A percentile compares a stretch with the other conserved stretches of the same genome.
phyloP scores from a whole-genome alignment of 1,284 basidiomycete genomes.

The Cutaneotrichosporon sp. region DNA sequence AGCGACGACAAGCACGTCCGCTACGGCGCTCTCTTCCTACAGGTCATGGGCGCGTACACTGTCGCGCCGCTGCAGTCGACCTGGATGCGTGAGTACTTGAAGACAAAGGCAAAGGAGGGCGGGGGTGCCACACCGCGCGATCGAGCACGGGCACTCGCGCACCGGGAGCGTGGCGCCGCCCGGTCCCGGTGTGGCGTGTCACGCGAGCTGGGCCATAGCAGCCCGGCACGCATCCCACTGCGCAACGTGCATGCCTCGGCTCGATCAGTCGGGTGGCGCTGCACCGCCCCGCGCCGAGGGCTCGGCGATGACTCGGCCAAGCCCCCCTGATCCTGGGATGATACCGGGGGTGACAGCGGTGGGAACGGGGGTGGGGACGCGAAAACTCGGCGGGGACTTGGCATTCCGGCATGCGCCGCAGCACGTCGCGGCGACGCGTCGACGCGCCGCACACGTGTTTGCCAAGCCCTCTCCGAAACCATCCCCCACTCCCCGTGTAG shows the following conservation, averaged over 20 bases:
- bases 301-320: neutral
- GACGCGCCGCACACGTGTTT: neutral
- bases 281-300: neutral
- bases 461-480: neutral
- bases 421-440: conserved; percentile 1
- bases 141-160: neutral
- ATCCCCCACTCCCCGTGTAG: neutral
- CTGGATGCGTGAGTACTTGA: conserved; percentile 34
- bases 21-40: conserved; percentile 48
- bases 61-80: conserved; percentile 37
- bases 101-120: too few species aligned
- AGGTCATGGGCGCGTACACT: conserved; percentile 46
- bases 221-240: neutral
- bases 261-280: neutral
- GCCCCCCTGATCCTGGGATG: neutral
- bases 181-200: neutral
- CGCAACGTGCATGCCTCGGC: neutral
- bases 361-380: neutral
- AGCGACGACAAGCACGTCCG: conserved; percentile 32
- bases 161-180: neutral
- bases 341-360: neutral
- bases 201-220: neutral
- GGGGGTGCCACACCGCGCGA: neutral
- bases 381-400: neutral
- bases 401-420: neutral